Evolutionary conservation across 2,329 filamentous ascomycete genomes (phyloP).

Genomic region (Samsoniella hepiali): DNA sequence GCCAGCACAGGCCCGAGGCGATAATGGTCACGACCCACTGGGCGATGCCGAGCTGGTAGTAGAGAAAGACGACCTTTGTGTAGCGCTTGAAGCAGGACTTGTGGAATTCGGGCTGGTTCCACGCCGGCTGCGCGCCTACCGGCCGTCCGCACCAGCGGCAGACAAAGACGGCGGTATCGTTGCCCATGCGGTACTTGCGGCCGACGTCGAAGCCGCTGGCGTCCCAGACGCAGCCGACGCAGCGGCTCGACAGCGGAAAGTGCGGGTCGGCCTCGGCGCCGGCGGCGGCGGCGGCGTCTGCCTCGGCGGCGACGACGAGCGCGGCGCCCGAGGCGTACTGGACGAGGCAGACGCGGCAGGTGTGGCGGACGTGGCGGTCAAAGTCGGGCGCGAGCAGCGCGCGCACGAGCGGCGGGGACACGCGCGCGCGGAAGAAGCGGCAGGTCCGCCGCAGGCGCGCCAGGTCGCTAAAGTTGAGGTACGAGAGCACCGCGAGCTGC

Average conservation of each 20-base stretch:
- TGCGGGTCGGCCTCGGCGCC: conserved; percentile 26
- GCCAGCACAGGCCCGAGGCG: conserved; percentile 38
- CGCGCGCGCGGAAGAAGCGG: conserved; percentile 33
- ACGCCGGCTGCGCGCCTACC: conserved; percentile 29
- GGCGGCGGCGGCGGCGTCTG: too few species aligned
- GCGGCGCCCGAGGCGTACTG: conserved; percentile 25
- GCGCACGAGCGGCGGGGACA: conserved; percentile 35
- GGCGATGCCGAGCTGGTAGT: conserved; percentile 37
- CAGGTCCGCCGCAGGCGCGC: conserved; percentile 42
- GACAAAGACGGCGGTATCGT: conserved; percentile 34
- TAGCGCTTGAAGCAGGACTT: conserved; percentile 38
- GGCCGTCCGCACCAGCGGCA: conserved; percentile 46
- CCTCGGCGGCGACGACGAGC: conserved; percentile 27
- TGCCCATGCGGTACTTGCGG: conserved; percentile 36
- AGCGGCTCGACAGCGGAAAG: conserved; percentile 39
- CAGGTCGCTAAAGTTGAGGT: conserved; percentile 43
- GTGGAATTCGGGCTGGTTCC: conserved; percentile 41
- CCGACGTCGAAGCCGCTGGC: conserved; percentile 37
- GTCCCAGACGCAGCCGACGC: conserved; percentile 38
- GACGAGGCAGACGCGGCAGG: conserved; percentile 40
- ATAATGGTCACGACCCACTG: conserved; percentile 37
- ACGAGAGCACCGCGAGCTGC: conserved; percentile 38
- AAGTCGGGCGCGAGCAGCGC: conserved; percentile 35
- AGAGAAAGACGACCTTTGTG: conserved; percentile 35
- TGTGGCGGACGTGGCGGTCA: conserved; percentile 31